Base-by-base conservation (phyloP, 306 rosid species). In the Hippophae tibetana region DNA sequence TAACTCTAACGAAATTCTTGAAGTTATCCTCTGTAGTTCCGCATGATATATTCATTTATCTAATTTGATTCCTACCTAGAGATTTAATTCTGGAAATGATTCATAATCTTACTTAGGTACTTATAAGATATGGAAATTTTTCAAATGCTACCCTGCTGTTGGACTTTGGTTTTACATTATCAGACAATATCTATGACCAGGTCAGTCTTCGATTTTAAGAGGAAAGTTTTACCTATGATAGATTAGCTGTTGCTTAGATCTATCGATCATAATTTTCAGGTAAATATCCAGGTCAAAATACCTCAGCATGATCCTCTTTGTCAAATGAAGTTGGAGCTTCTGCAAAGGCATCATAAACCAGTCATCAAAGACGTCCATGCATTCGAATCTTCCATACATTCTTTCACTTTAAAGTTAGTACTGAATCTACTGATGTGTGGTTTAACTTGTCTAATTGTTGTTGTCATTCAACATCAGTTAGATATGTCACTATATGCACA, bases 151-250 rank as follows among this genome's bases (percentile, higher is more conserved):
- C 87, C 63, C 70, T 89, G 72, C 61, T 84, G 73, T 70, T 86
- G 81, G 95, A 89, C 74, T 86, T 86, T 69, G 95, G 97, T 69
- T 89, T 89, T 78, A 70, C 95, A 42, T 73, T 89, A 62, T 83
- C 92, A 5, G 47, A 66, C 78, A 89, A 86, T 82, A 71, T 61
- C 60, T 74, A 86, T 44, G 97, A 84, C 56, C 68, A 89, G 95
- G 97, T 86, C 66, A 44, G 79, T 54, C 64, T 58, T 73, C 52
- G 42, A 60, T 65, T 66, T 64, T 52, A 67, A 43, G 58, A 61
- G 27, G 42, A 42, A 65, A 23, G 13, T 56, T 31, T 40, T 46
- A 60, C 52, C 51, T 25, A 40, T 43, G 51, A 12, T 11, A 54
- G 10, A 11, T 53, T 43, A 10, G 41, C 67, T 54, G 57, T 48